Percentiles rank a stretch among this genome's conserved stretches.
These are phyloP conservation scores for Fusarium mundagurra DNA, from an alignment of 2,329 filamentous ascomycete species.

Conservation along the genomic window DNA sequence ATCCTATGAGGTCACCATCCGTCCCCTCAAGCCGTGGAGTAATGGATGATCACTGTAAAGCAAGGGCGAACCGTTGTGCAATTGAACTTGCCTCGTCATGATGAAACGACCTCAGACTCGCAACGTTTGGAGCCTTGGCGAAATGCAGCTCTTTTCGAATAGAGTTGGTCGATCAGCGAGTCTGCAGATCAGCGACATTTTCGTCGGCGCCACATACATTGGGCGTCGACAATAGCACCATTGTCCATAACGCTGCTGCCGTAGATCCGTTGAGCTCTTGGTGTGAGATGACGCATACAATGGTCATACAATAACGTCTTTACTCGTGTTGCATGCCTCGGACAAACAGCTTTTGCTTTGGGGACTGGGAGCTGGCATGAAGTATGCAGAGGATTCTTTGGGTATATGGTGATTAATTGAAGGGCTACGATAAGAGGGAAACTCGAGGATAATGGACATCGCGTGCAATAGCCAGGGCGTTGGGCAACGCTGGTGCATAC, in stretches of 20 bases:
- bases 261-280: not conserved
- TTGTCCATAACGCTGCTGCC: not conserved
- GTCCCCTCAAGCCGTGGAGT: too few species aligned
- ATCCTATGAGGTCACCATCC: not conserved
- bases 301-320: not conserved
- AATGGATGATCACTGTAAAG: too few species aligned
- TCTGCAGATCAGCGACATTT: not conserved
- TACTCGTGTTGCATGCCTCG: not conserved
- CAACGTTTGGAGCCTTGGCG: not conserved
- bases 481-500: too few species aligned
- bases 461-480: rapidly evolving
- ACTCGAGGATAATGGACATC: rapidly evolving
- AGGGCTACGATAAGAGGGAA: rapidly evolving
- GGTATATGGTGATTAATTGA: not conserved
- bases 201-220: not conserved
- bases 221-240: not conserved
- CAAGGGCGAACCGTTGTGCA: too few species aligned
- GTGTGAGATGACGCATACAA: not conserved
- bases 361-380: not conserved
- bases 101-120: not conserved
- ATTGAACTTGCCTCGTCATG: not conserved
- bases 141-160: not conserved
- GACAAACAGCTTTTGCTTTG: not conserved
- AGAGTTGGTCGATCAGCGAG: not conserved
- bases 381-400: not conserved